phyloP scores from a whole-genome alignment of 169 alveolate genomes.

The Cryptosporidium canis region DNA sequence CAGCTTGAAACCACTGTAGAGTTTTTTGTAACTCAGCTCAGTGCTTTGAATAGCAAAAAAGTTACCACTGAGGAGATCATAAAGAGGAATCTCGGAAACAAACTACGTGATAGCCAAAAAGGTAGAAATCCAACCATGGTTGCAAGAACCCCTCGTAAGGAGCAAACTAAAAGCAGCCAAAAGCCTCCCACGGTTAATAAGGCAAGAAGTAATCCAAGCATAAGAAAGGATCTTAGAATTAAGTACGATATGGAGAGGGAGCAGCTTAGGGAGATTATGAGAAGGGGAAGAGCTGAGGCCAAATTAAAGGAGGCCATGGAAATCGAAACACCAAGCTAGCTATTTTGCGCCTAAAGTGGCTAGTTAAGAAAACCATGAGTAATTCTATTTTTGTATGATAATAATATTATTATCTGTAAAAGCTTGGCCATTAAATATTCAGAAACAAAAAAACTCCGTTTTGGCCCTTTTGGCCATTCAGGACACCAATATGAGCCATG shows the following conservation, averaged over 20 bases:
- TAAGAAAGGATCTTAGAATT: neutral
- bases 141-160: neutral
- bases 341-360: constrained; percentile 11
- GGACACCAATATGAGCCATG: neutral
- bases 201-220: neutral
- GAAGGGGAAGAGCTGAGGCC: constrained; percentile 45
- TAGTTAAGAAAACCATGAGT: neutral
- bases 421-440: too few relatives aligned
- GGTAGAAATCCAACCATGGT: neutral
- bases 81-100: constrained; percentile 10
- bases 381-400: neutral
- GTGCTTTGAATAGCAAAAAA: constrained; percentile 46
- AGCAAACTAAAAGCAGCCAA: neutral
- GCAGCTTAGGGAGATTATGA: constrained; percentile 31
- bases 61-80: constrained; percentile 46
- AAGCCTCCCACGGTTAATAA: neutral
- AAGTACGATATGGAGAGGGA: constrained; percentile 60
- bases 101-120: neutral
- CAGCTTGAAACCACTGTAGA: constrained; percentile 46
- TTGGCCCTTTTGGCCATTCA: neutral
- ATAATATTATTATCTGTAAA: too few relatives aligned
- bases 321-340: neutral
- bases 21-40: constrained; percentile 50
- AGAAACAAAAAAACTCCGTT: too few relatives aligned
- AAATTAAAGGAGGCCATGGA: neutral